phyloP scores from a whole-genome alignment of 495 filamentous ascomycete genomes.

The Trichoderma orchidacearum region DNA sequence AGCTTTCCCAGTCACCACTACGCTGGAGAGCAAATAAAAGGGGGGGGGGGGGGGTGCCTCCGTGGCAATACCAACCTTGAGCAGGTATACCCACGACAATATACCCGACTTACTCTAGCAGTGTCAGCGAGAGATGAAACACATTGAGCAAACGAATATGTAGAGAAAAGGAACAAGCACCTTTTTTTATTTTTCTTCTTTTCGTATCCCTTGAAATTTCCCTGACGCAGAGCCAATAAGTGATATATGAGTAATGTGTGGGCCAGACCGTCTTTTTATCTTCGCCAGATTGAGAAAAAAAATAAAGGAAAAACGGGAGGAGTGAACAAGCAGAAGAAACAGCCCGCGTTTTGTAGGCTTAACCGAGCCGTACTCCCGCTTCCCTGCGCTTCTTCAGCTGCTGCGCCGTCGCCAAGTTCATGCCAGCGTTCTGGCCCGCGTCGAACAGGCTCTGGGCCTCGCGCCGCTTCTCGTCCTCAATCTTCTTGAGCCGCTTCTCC shows the following conservation, averaged over 20 bases:
- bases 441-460: constrained; percentile 71
- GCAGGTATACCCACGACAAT: not conserved
- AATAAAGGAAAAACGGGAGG: no score
- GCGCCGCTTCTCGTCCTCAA: constrained; percentile 84
- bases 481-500: constrained; percentile 92
- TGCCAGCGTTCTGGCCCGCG: constrained; percentile 67
- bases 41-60: no score
- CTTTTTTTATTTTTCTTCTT: not conserved
- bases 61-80: not conserved
- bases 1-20: no score
- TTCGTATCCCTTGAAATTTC: no score
- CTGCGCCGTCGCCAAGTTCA: constrained; percentile 64
- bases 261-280: no score
- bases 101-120: not conserved
- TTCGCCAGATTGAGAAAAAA: not conserved
- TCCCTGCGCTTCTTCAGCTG: constrained; percentile 73
- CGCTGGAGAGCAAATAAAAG: not conserved
- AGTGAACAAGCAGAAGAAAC: no score
- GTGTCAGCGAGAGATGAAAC: not conserved
- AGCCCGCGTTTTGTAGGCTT: constrained; percentile 6
- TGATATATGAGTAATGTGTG: not conserved
- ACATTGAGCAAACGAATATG: not conserved
- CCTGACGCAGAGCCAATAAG: not conserved
- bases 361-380: constrained; percentile 78
- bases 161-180: not conserved